Evolutionary conservation across 164 flowering plant genomes (phyloP).

Genomic region (Stephania yunnanensis): DNA sequence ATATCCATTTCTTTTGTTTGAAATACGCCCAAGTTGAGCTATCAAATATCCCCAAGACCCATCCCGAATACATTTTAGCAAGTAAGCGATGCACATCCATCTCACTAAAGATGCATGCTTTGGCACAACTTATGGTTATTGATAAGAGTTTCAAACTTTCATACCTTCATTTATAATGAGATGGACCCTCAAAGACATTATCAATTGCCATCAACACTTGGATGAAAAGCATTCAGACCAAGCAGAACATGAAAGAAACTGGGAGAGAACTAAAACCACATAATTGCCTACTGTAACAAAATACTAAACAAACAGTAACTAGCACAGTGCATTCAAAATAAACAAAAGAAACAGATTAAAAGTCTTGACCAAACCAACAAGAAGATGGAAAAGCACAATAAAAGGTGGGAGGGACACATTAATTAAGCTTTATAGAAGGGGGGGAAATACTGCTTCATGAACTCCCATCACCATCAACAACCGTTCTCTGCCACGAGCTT

Average conservation of each 20-base stretch:
- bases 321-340: not conserved
- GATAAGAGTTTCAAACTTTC: too few relatives aligned
- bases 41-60: too few relatives aligned
- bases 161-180: too few relatives aligned
- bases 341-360: not conserved
- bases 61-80: too few relatives aligned
- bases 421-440: not conserved
- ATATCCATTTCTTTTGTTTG: too few relatives aligned
- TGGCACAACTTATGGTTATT: too few relatives aligned
- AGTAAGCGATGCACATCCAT: too few relatives aligned
- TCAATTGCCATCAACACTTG: not conserved
- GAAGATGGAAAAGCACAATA: not conserved
- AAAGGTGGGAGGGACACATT: not conserved
- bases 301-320: not conserved
- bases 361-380: not conserved
- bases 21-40: too few relatives aligned
- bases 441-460: not conserved
- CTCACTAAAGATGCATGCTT: too few relatives aligned
- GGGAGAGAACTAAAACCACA: not conserved
- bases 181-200: too few relatives aligned
- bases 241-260: not conserved
- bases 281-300: not conserved
- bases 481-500: constrained; percentile 43
- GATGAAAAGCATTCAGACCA: not conserved
- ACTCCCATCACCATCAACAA: constrained; percentile 5